phyloP scores from a whole-genome alignment of 164 flowering plant genomes.

The Vitis cinerea region DNA sequence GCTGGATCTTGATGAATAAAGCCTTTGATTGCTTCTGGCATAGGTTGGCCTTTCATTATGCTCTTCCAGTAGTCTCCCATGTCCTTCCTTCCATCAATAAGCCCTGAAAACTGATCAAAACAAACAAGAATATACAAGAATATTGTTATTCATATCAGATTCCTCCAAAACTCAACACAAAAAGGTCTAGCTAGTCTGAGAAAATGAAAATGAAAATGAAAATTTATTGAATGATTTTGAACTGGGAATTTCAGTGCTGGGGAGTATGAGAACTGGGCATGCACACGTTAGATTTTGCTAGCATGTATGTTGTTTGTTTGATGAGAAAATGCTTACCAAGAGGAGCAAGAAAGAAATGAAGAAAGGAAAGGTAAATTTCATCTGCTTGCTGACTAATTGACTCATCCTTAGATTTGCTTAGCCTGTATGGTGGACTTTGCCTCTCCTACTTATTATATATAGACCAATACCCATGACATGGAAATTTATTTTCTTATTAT shows the following conservation, averaged over 20 bases:
- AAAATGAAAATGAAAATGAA: too few relatives aligned
- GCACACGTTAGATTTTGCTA: too few relatives aligned
- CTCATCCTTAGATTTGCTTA: too few relatives aligned
- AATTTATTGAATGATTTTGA: too few relatives aligned
- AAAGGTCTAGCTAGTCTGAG: too few relatives aligned
- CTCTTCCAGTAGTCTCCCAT: slow-evolving; percentile 37
- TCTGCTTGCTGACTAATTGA: background rate
- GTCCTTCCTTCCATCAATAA: slow-evolving; percentile 25
- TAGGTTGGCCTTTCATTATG: slow-evolving; percentile 31
- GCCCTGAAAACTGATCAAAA: slow-evolving; percentile 12
- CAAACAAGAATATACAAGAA: background rate
- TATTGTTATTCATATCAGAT: background rate
- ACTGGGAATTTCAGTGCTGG: too few relatives aligned
- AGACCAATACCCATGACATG: too few relatives aligned
- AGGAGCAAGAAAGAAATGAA: slow-evolving; percentile 9
- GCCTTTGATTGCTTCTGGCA: slow-evolving; percentile 27
- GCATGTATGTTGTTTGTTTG: too few relatives aligned
- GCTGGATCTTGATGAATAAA: slow-evolving; percentile 12
- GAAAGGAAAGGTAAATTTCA: slow-evolving; percentile 5
- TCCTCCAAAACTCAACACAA: background rate
- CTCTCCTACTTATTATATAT: too few relatives aligned
- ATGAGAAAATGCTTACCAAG: slow-evolving; percentile 12
- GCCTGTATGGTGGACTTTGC: too few relatives aligned
- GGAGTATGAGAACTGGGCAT: too few relatives aligned
- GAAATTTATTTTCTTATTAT: too few relatives aligned